Conservation (phyloP, 352 stramenopile genomes). For the Globisporangium nagaii region DNA sequence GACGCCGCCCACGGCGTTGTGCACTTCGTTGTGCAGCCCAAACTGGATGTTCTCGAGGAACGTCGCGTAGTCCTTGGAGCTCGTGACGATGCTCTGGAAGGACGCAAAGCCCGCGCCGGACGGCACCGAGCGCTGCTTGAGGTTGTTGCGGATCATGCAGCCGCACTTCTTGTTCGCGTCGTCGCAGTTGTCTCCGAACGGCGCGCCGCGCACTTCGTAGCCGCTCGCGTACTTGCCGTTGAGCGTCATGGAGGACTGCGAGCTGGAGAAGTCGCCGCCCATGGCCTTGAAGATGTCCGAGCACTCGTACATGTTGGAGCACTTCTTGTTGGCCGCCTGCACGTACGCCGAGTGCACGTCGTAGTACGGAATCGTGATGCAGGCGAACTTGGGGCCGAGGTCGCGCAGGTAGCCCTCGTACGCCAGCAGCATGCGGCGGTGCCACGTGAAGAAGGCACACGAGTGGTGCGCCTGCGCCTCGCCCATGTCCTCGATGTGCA, state of each 20-base stretch:
- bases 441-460: conserved; percentile 62
- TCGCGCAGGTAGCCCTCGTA: conserved; percentile 62
- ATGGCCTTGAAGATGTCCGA: conserved; percentile 41
- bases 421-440: conserved; percentile 52
- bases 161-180: conserved; percentile 30
- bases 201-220: conserved; percentile 21
- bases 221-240: conserved; percentile 28
- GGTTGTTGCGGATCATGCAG: conserved; percentile 35
- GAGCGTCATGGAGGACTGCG: conserved; percentile 14
- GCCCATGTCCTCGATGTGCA: conserved; percentile 39
- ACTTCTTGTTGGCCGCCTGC: conserved; percentile 36
- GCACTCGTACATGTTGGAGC: conserved; percentile 56
- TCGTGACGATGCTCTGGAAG: conserved; percentile 46
- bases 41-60: conserved; percentile 58
- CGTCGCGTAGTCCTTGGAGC: conserved; percentile 43
- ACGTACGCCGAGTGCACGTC: conserved; percentile 67
- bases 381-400: conserved; percentile 49
- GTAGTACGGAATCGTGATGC: conserved; percentile 72
- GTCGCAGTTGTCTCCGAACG: conserved; percentile 34
- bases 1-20: conserved; percentile 41
- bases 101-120: conserved; percentile 39
- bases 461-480: conserved; percentile 47
- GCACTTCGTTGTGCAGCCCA: conserved; percentile 57
- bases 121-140: conserved; percentile 30
- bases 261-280: conserved; percentile 2